Evolutionary conservation across 2,329 filamentous ascomycete genomes (phyloP).

Genomic region (Exophiala aquamarina): DNA sequence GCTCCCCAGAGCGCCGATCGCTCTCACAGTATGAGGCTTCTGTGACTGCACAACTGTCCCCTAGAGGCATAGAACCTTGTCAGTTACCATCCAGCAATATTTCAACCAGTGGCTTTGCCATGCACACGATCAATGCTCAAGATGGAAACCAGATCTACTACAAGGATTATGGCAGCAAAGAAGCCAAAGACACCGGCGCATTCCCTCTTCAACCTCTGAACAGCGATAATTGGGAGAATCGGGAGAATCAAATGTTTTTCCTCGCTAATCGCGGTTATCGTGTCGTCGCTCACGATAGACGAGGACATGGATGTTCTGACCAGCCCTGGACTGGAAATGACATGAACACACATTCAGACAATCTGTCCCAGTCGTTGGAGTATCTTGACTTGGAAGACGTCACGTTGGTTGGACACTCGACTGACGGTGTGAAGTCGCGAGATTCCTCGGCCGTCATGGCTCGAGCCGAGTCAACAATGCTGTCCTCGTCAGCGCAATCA

Average conservation of each 20-base stretch:
- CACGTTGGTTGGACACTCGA: conserved; percentile 41
- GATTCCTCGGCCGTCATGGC: conserved; percentile 37
- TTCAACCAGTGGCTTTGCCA: too few species aligned
- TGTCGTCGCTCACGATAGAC: conserved; percentile 35
- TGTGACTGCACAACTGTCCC: too few species aligned
- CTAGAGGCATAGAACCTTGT: too few species aligned
- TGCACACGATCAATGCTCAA: not conserved
- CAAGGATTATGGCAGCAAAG: conserved; percentile 44
- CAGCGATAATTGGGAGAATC: conserved; percentile 39
- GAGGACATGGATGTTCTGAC: conserved; percentile 41
- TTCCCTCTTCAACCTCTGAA: conserved; percentile 43
- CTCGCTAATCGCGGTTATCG: conserved; percentile 39
- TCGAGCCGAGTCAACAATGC: conserved; percentile 40
- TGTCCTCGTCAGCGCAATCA: conserved; percentile 39
- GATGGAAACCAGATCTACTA: conserved; percentile 43
- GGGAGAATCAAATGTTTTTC: conserved; percentile 43
- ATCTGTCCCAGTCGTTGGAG: conserved; percentile 38
- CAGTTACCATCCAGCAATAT: too few species aligned
- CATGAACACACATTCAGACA: conserved; percentile 43
- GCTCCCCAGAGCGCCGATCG: too few species aligned
- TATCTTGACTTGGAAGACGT: conserved; percentile 37
- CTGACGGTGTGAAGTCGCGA: conserved; percentile 43
- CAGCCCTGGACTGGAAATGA: conserved; percentile 43
- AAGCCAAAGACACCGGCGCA: conserved; percentile 31
- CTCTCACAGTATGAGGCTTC: too few species aligned